Conservation (phyloP, 176 grass and related monocot genomes). For the Thalia dealbata region DNA sequence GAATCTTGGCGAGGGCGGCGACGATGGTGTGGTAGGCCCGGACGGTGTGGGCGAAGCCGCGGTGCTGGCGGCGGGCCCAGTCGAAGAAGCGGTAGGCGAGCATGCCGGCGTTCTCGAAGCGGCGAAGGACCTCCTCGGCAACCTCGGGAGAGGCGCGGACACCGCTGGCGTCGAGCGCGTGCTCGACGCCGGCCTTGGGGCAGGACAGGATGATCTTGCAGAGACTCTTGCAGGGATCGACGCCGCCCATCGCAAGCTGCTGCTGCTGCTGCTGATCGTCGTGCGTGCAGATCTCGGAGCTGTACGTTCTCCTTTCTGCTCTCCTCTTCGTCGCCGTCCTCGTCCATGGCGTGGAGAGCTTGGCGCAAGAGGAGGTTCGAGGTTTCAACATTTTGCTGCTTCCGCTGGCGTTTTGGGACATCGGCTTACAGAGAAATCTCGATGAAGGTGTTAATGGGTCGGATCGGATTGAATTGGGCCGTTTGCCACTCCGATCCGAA, state of each 20-base stretch:
- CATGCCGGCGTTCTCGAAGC: slow-evolving; percentile 86
- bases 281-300: slow-evolving; percentile 12
- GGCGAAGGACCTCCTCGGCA: slow-evolving; percentile 46
- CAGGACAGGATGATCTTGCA: slow-evolving; percentile 62
- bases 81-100: slow-evolving; percentile 77
- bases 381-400: neutral
- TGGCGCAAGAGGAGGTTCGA: neutral
- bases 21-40: slow-evolving; percentile 69
- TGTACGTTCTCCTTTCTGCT: slow-evolving; percentile 40
- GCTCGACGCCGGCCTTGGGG: slow-evolving; percentile 40
- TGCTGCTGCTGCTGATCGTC: slow-evolving; percentile 1
- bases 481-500: no score
- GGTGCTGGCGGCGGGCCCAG: slow-evolving; percentile 50
- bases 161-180: slow-evolving; percentile 55
- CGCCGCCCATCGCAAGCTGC: neutral
- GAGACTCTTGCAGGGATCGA: slow-evolving; percentile 30
- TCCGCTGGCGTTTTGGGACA: neutral
- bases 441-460: no score
- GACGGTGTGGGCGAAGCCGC: slow-evolving; percentile 46
- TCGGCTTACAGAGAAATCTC: no score
- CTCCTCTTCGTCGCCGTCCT: neutral
- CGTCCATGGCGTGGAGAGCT: neutral
- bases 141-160: slow-evolving; percentile 42
- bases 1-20: slow-evolving; percentile 67
- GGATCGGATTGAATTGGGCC: no score